Percentiles rank a stretch among this genome's conserved stretches.
Conservation (phyloP, 257 asterid genomes). For the Linderniella brevidens region DNA sequence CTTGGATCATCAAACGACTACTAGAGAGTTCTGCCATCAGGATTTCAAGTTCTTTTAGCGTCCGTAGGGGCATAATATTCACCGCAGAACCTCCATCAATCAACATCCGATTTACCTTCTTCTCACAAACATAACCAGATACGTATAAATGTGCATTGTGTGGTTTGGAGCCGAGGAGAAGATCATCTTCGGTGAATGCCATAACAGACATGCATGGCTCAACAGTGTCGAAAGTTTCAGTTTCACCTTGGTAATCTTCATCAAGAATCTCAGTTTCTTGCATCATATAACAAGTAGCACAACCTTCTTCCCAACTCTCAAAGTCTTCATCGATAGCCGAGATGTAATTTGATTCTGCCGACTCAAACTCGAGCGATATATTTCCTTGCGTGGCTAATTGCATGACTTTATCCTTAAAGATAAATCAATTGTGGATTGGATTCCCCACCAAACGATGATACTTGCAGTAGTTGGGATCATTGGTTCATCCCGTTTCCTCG, state of each 20-base stretch:
- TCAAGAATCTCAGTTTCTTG: too few relatives aligned
- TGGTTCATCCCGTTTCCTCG: neutral
- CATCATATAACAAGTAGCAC: neutral
- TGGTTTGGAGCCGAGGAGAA: too few relatives aligned
- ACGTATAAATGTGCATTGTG: too few relatives aligned
- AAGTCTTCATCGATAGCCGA: neutral
- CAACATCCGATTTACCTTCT: neutral
- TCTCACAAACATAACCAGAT: too few relatives aligned
- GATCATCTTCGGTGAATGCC: neutral
- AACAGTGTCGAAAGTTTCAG: neutral
- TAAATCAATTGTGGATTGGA: too few relatives aligned
- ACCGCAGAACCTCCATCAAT: conserved; percentile 3
- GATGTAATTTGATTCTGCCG: neutral
- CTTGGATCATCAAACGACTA: neutral
- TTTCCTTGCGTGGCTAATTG: neutral
- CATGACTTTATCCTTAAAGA: too few relatives aligned
- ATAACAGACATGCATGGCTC: neutral
- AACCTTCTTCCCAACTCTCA: neutral
- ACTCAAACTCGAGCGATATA: neutral
- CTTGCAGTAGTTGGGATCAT: neutral
- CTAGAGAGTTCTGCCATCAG: neutral
- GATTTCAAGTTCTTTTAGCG: neutral
- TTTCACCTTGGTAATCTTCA: too few relatives aligned
- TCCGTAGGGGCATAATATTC: neutral
- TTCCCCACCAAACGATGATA: neutral